Evolutionary conservation across 1,284 basidiomycete species (phyloP).

Genomic region (Naganishia sp.): DNA sequence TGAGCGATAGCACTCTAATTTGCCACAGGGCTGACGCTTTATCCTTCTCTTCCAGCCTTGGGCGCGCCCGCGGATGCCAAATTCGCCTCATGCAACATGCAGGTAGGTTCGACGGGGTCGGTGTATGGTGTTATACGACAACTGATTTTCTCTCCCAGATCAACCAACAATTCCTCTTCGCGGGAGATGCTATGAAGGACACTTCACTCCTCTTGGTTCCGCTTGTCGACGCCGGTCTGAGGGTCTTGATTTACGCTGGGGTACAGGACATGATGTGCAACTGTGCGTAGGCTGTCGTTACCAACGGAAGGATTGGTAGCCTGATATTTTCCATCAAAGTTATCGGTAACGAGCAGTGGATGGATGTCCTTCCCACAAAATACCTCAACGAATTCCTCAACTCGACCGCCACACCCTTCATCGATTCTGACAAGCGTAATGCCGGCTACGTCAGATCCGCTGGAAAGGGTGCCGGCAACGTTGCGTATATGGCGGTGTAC

Average conservation of each 20-base stretch:
- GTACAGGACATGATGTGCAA: conserved; percentile 86
- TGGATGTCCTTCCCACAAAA: conserved; percentile 54
- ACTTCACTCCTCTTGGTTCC: conserved; percentile 70
- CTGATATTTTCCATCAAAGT: conserved; percentile 49
- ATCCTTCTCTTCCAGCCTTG: conserved; percentile 56
- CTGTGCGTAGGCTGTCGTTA: conserved; percentile 45
- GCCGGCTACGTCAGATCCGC: conserved; percentile 57
- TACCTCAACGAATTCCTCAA: conserved; percentile 66
- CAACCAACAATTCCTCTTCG: conserved; percentile 57
- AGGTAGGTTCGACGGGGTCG: conserved; percentile 37
- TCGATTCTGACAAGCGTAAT: conserved; percentile 51
- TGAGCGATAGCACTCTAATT: not conserved
- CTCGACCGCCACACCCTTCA: conserved; percentile 61
- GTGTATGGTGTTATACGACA: no score
- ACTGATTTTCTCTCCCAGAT: conserved; percentile 34
- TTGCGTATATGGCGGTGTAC: conserved; percentile 70
- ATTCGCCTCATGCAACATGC: conserved; percentile 64
- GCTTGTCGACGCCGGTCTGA: conserved; percentile 71
- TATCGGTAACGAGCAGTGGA: conserved; percentile 42
- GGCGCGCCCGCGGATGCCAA: conserved; percentile 65
- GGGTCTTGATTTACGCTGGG: conserved; percentile 79
- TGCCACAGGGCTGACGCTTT: not conserved
- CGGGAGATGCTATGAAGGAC: conserved; percentile 78
- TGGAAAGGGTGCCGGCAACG: conserved; percentile 68
- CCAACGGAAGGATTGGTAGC: conserved; percentile 41